These are phyloP conservation scores for Apiospora malaysiana DNA, from an alignment of 2,329 filamentous ascomycete genomes.

Conservation along the genomic window DNA sequence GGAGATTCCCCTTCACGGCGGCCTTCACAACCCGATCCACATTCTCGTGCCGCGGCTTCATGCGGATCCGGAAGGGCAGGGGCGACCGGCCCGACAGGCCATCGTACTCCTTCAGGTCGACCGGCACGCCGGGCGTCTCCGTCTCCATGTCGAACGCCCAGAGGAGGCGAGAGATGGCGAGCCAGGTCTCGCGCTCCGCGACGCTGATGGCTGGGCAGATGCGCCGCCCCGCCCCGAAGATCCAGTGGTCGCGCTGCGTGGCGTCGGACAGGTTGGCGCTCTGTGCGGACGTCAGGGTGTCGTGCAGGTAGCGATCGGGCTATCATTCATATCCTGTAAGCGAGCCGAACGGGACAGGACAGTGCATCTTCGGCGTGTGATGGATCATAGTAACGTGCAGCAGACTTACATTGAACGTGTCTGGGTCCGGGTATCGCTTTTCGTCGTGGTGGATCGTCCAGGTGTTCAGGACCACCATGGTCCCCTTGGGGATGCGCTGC, in stretches of 20 bases:
- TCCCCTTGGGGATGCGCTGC: neutral
- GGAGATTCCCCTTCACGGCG: neutral
- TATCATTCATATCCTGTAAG: conserved; percentile 21
- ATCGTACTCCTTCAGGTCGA: conserved; percentile 27
- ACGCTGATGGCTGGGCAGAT: conserved; percentile 57
- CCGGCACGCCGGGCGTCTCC: conserved; percentile 20
- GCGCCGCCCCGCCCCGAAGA: conserved; percentile 54
- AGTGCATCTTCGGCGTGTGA: neutral
- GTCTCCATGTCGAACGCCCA: conserved; percentile 41
- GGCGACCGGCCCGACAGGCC: conserved; percentile 27
- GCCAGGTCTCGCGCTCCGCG: conserved; percentile 47
- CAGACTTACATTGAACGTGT: conserved; percentile 29
- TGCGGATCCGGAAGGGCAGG: conserved; percentile 24
- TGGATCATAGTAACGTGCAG: neutral
- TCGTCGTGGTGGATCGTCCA: conserved; percentile 20
- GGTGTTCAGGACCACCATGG: neutral
- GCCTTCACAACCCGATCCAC: neutral
- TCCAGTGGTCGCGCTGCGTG: conserved; percentile 43
- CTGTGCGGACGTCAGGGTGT: conserved; percentile 25
- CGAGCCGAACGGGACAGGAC: neutral
- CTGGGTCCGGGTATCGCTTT: conserved; percentile 35
- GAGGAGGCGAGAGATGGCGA: conserved; percentile 45
- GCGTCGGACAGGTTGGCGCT: conserved; percentile 26
- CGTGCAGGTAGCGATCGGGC: conserved; percentile 36
- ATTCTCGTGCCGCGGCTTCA: conserved; percentile 24